A percentile compares a stretch with the other conserved stretches of the same genome.
Conservation (phyloP, 129 eudicot genomes). For the Cynara cardunculus region DNA sequence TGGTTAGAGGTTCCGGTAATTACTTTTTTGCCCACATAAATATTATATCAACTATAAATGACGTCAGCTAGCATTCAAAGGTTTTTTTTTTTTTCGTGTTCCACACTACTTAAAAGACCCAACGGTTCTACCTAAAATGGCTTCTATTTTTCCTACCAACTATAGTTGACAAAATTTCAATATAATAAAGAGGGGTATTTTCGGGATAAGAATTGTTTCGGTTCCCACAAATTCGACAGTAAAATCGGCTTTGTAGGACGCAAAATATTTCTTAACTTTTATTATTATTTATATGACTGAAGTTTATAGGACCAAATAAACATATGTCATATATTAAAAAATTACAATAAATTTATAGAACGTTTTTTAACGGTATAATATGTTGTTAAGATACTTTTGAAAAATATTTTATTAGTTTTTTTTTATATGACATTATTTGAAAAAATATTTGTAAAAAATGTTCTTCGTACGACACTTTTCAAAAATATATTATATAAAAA, state of each 20-base stretch:
- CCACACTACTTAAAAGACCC: background rate
- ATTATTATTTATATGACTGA: background rate
- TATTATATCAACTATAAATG: slow-evolving; percentile 16
- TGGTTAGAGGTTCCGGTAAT: too few relatives aligned
- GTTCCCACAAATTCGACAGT: background rate
- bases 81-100: slow-evolving; percentile 19
- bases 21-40: too few relatives aligned
- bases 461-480: background rate
- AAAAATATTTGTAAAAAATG: background rate
- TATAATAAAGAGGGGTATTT: slow-evolving; percentile 18
- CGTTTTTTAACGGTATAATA: background rate
- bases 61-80: slow-evolving; percentile 9
- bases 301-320: background rate
- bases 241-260: background rate
- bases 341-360: too few relatives aligned
- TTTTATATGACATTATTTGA: too few relatives aligned
- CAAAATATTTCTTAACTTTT: background rate
- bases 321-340: too few relatives aligned
- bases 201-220: background rate
- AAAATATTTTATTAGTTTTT: too few relatives aligned
- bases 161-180: slow-evolving; percentile 17
- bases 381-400: too few relatives aligned
- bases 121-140: slow-evolving; percentile 9
- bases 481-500: too few relatives aligned
- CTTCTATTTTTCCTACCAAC: slow-evolving; percentile 21